Evolutionary conservation across 2,329 filamentous ascomycete species (phyloP).

Genomic region (Catunica adiposa): DNA sequence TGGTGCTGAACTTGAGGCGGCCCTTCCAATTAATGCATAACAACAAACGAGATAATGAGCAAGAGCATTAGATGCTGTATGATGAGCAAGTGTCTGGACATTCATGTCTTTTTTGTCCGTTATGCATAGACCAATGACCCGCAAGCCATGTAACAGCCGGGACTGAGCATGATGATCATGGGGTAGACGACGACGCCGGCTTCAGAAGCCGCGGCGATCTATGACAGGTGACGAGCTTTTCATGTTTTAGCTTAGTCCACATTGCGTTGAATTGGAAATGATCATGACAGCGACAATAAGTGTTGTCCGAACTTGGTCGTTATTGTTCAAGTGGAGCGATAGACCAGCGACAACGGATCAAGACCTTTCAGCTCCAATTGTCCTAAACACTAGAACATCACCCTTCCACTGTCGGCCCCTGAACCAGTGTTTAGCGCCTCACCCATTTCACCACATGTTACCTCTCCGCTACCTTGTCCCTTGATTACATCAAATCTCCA

Average conservation of each 20-base stretch:
- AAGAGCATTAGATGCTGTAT: not conserved
- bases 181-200: not conserved
- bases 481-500: too few relatives aligned
- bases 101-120: not conserved
- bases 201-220: not conserved
- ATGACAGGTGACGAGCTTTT: not conserved
- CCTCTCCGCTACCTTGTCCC: not conserved
- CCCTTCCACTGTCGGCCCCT: not conserved
- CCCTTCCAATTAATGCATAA: slow-evolving; percentile 7
- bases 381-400: not conserved
- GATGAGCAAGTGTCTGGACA: not conserved
- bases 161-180: not conserved
- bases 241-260: not conserved
- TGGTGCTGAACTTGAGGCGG: slow-evolving; percentile 6
- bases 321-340: not conserved
- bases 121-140: not conserved
- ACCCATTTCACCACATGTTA: not conserved
- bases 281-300: not conserved
- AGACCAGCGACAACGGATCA: not conserved
- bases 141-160: not conserved
- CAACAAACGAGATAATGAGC: slow-evolving; percentile 5
- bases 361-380: not conserved
- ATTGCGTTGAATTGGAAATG: not conserved
- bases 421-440: not conserved
- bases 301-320: not conserved